Base-by-base conservation (phyloP, 1,139 yeast genomes). In the Pichia sp. region DNA sequence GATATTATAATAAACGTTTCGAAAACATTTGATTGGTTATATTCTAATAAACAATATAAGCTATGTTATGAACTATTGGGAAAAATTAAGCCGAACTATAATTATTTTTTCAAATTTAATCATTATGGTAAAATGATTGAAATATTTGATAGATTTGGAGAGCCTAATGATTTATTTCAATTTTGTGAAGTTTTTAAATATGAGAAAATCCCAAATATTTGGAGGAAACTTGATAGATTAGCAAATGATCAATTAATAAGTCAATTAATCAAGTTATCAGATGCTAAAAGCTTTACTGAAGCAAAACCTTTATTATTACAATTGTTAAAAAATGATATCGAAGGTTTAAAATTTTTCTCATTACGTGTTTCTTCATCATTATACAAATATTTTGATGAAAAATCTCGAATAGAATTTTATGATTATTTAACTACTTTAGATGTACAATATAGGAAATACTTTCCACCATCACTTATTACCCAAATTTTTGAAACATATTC, bases 101-200 rank as follows among this genome's bases (percentile, higher is more conserved):
- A 43, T 26, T 9, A 43, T 7, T 51, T 47, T 32, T 51, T 53
- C 29, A 46, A 43, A 16, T 43, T 42, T 28, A 37, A 37, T n/a
- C 50, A 51, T 12, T 39, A 48, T 23, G 34, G 40, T 12, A 44
- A 42, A 20, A 40, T 53, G 4, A 36, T 51, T 26, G 39, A 39
- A 22, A 39, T 47, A 3, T 47, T 53, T 11, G 56, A 54, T 35
- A 44, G 39, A 24, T 43, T 32, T 30, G 57, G 57, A 4, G 33
- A 45, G 3, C 25, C 43, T 2, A 39, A 35, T 11, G 55, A 54
- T 27, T 26, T 54, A n/a, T 46, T 45, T 10, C 35, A 30, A 6
- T 41, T 52, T 20, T 45, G 41, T 33, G 48, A 43, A 29, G 41
- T 45, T n/a, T 49, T 44, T 36, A 44, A 35, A 32, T 45, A 45